Conservation (phyloP, 164 flowering plant species). For the Vitis labrusca region DNA sequence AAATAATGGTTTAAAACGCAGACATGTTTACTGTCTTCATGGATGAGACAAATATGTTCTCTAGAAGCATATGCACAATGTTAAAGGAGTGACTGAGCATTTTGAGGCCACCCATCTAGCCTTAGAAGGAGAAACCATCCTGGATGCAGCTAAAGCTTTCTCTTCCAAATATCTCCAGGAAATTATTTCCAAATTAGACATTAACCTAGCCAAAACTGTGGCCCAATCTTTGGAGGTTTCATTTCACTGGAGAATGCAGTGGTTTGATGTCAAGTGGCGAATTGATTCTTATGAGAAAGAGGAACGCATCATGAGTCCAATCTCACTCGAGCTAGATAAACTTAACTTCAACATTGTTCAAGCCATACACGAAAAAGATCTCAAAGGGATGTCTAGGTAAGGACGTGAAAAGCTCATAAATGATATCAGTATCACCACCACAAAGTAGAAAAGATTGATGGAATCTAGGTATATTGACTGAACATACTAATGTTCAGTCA, state of each 20-base stretch:
- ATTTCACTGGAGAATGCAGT: conserved; percentile 31
- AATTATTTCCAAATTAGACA: neutral
- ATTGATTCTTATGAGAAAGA: conserved; percentile 17
- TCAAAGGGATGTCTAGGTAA: conserved; percentile 31
- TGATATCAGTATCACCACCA: no score
- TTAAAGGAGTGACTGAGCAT: conserved; percentile 32
- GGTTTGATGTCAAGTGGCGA: conserved; percentile 37
- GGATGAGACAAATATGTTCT: conserved; percentile 30
- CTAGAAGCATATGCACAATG: conserved; percentile 1
- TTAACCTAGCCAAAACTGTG: conserved; percentile 10
- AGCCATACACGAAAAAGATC: conserved; percentile 34
- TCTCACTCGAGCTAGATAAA: conserved; percentile 35
- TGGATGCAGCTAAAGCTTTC: conserved; percentile 31
- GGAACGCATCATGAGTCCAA: conserved; percentile 5
- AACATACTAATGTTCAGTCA: no score
- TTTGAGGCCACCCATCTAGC: conserved; percentile 41
- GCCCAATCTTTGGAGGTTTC: conserved; percentile 37
- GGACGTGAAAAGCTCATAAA: no score
- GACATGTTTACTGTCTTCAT: conserved; percentile 27
- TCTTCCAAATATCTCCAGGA: conserved; percentile 15
- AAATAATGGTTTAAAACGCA: conserved; percentile 6
- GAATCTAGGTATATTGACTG: neutral
- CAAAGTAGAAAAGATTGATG: neutral
- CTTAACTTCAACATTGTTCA: conserved; percentile 47
- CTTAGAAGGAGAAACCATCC: conserved; percentile 26